Conservation (phyloP, 2,329 filamentous ascomycete species). For the Pseudogymnoascus sp. region DNA sequence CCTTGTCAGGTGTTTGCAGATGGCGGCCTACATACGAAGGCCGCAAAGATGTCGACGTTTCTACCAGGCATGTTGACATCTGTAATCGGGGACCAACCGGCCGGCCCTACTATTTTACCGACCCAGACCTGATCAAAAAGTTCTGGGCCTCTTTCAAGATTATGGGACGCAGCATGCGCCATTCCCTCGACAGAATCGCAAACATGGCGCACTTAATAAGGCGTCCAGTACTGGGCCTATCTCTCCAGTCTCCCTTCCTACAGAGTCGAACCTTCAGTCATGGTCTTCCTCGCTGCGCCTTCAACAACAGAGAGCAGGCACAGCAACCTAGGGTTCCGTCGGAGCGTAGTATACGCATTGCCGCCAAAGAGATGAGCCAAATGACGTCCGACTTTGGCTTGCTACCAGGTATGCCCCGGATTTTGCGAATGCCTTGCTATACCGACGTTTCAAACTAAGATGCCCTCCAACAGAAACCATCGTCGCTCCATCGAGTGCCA, state of each 20-base stretch:
- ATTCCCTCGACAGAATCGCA: neutral
- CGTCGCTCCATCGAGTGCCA: slow-evolving; percentile 26
- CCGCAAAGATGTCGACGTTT: neutral
- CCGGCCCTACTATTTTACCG: slow-evolving; percentile 14
- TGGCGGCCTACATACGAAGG: neutral
- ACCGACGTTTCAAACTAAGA: slow-evolving; percentile 19
- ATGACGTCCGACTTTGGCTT: slow-evolving; percentile 17
- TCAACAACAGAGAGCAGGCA: slow-evolving; percentile 2
- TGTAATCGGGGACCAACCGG: slow-evolving; percentile 10
- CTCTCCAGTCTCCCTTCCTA: neutral
- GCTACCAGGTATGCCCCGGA: slow-evolving; percentile 12
- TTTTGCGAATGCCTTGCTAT: neutral
- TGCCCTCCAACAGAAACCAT: slow-evolving; percentile 27
- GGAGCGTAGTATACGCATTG: slow-evolving; percentile 8
- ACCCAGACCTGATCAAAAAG: slow-evolving; percentile 10
- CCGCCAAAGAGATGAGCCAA: slow-evolving; percentile 7
- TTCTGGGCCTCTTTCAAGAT: slow-evolving; percentile 8
- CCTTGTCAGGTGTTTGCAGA: neutral
- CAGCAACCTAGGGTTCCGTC: neutral
- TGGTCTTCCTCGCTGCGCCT: neutral
- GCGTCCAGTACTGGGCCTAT: neutral
- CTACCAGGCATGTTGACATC: neutral
- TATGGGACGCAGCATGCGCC: slow-evolving; percentile 10
- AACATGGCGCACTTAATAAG: neutral
- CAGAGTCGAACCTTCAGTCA: neutral